phyloP scores from a whole-genome alignment of 352 stramenopile genomes.

The Porosira glacialis region DNA sequence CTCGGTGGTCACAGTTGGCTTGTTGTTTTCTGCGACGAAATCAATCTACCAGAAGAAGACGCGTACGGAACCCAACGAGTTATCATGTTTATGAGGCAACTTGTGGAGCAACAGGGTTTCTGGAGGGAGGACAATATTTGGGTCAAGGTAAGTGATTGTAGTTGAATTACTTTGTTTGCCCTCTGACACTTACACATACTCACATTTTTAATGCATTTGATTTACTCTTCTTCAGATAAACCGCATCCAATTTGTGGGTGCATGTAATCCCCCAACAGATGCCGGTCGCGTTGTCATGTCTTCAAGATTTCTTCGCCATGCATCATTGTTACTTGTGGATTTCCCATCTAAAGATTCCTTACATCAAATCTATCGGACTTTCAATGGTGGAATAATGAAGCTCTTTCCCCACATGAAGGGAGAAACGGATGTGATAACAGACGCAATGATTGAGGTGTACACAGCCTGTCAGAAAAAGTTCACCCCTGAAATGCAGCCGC shows the following conservation, averaged over 20 bases:
- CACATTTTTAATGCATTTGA: too few species aligned
- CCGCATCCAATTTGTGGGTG: conserved; percentile 84
- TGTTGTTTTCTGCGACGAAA: conserved; percentile 99
- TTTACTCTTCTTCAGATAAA: too few species aligned
- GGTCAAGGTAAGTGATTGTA: conserved; percentile 63
- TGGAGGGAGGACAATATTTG: conserved; percentile 86
- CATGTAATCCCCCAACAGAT: conserved; percentile 99
- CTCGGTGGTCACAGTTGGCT: conserved; percentile 91
- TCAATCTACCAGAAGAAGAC: conserved; percentile 98
- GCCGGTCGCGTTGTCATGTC: conserved; percentile 95
- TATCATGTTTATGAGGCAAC: conserved; percentile 98
- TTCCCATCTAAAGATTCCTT: conserved; percentile 91
- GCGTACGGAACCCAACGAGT: conserved; percentile 98
- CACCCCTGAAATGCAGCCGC: conserved; percentile 79
- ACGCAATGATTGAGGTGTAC: conserved; percentile 99
- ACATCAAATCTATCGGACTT: conserved; percentile 96
- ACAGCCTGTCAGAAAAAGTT: conserved; percentile 94
- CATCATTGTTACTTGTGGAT: conserved; percentile 98
- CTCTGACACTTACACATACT: background rate
- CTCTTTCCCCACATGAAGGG: conserved; percentile 95
- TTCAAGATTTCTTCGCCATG: conserved; percentile 95
- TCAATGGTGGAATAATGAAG: conserved; percentile 97
- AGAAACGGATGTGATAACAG: conserved; percentile 93
- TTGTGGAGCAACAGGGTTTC: conserved; percentile 93
- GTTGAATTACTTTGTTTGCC: background rate